phyloP scores from a whole-genome alignment of 352 stramenopile species.

The Globisporangium apiculatum region DNA sequence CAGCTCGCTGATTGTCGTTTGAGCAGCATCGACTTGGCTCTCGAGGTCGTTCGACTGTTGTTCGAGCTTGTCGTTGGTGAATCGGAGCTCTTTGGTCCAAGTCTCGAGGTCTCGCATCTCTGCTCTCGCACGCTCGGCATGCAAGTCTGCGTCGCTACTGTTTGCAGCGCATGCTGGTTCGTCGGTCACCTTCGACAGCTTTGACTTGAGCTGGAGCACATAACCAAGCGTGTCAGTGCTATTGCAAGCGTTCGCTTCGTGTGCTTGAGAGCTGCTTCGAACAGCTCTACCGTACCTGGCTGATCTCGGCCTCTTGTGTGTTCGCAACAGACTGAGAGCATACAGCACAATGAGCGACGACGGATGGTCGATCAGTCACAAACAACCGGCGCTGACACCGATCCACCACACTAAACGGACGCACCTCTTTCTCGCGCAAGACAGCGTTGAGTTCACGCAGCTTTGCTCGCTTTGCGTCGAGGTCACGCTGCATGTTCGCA shows the following conservation, averaged over 20 bases:
- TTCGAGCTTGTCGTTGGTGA: not conserved
- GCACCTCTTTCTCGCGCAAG: constrained; percentile 13
- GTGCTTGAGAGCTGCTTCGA: not conserved
- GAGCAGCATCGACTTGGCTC: not conserved
- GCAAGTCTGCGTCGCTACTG: not conserved
- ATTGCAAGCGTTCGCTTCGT: not conserved
- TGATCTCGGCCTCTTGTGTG: constrained; percentile 7
- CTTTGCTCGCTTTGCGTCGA: constrained; percentile 5
- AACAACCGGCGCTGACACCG: not conserved
- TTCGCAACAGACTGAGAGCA: not conserved
- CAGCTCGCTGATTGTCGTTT: not conserved
- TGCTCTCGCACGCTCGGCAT: not conserved
- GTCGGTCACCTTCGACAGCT: constrained; percentile 2
- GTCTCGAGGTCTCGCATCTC: constrained; percentile 4
- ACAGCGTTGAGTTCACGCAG: not conserved
- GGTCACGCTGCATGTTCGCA: constrained; percentile 7
- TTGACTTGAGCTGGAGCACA: constrained; percentile 1
- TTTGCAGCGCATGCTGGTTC: not conserved
- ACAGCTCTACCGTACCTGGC: not conserved
- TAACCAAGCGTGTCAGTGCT: not conserved
- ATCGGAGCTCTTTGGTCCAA: not conserved
- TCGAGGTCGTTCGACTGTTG: not conserved
- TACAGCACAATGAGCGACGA: not conserved
- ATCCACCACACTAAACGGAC: not conserved
- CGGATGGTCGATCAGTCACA: not conserved